These are phyloP conservation scores for Dispira simplex DNA, from an alignment of 192 early-diverging fungal genomes.

Conservation along the genomic window DNA sequence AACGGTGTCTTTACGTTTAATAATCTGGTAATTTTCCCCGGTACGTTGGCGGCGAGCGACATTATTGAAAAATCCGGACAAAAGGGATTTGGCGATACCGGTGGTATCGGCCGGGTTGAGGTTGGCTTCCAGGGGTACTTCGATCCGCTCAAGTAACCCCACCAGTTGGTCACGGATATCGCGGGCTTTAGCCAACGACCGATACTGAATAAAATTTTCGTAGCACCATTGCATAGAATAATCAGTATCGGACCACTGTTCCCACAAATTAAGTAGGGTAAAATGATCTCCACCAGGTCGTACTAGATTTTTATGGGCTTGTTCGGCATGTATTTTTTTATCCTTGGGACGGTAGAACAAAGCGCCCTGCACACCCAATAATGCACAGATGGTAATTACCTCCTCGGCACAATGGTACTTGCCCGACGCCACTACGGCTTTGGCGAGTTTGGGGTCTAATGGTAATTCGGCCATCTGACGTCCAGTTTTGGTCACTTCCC, in stretches of 20 bases:
- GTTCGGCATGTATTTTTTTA: constrained; percentile 84
- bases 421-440: constrained; percentile 80
- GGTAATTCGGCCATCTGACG: constrained; percentile 98
- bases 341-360: constrained; percentile 80
- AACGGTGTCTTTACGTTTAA: constrained; percentile 84
- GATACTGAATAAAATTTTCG: constrained; percentile 92
- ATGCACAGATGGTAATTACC: constrained; percentile 77
- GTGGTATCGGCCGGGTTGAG: constrained; percentile 70
- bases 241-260: constrained; percentile 74
- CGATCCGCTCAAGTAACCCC: constrained; percentile 79
- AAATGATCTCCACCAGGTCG: constrained; percentile 92
- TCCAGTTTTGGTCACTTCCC: constrained; percentile 90
- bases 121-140: constrained; percentile 69
- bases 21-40: constrained; percentile 83
- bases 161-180: constrained; percentile 92
- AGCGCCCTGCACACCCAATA: constrained; percentile 75
- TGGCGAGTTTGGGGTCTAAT: constrained; percentile 88
- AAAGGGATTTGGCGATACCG: constrained; percentile 83
- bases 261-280: constrained; percentile 82
- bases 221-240: constrained; percentile 93
- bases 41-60: constrained; percentile 64
- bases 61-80: constrained; percentile 95
- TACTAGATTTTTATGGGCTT: constrained; percentile 78
- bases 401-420: constrained; percentile 92
- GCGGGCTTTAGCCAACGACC: constrained; percentile 76